A percentile compares a stretch with the other conserved stretches of the same genome.
phyloP scores from a whole-genome alignment of 2,329 filamentous ascomycete genomes.

The Drechslerella coelobrocha region DNA sequence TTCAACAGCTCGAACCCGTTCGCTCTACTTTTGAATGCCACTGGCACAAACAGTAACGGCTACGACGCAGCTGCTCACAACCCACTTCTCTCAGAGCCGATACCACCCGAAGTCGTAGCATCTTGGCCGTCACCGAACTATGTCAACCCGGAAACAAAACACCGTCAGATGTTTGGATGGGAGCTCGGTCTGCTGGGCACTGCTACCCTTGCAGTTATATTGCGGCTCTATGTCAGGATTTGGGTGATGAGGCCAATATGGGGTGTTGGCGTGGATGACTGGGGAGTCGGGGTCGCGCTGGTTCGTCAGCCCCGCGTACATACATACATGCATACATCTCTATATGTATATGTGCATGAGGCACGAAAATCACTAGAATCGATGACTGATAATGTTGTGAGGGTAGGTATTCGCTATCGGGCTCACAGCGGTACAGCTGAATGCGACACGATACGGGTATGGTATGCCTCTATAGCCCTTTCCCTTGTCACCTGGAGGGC shows the following conservation, averaged over 20 bases:
- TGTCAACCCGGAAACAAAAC: constrained; percentile 42
- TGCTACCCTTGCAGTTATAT: constrained; percentile 23
- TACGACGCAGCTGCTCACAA: constrained; percentile 26
- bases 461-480: constrained; percentile 23
- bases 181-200: constrained; percentile 24
- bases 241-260: constrained; percentile 44
- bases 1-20: constrained; percentile 55
- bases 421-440: constrained; percentile 35
- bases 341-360: not conserved
- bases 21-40: constrained; percentile 27
- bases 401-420: constrained; percentile 34
- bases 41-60: constrained; percentile 19
- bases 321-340: not conserved
- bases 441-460: constrained; percentile 39
- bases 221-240: constrained; percentile 41
- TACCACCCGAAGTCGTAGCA: constrained; percentile 31
- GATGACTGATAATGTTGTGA: not conserved
- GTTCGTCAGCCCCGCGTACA: constrained; percentile 1
- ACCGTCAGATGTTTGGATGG: constrained; percentile 41
- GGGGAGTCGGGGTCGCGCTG: constrained; percentile 28
- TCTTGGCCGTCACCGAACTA: constrained; percentile 48
- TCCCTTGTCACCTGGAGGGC: too few relatives aligned
- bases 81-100: constrained; percentile 30
- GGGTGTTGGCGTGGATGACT: constrained; percentile 41
- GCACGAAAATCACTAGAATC: not conserved